Conservation (phyloP, 768 basidiomycete genomes). For the Trametes cinnabarina region DNA sequence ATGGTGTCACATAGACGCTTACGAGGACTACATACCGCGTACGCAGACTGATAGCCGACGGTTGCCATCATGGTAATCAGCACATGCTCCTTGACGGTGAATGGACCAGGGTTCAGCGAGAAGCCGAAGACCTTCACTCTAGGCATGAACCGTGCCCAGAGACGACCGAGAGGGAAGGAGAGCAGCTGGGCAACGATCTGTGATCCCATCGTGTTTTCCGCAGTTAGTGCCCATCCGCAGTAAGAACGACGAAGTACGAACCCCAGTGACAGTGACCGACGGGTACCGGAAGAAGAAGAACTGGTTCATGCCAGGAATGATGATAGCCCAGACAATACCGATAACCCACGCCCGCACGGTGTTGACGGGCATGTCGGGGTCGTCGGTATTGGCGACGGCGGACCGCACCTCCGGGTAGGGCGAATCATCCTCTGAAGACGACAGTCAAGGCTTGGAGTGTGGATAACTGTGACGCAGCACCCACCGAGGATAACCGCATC, state of each 20-base stretch:
- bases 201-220: not conserved
- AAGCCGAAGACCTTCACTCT: constrained; percentile 51
- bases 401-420: constrained; percentile 56
- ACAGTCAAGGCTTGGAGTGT: not conserved
- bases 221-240: constrained; percentile 6
- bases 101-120: constrained; percentile 63
- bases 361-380: constrained; percentile 37
- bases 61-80: constrained; percentile 44
- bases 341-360: constrained; percentile 40
- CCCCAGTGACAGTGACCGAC: constrained; percentile 31
- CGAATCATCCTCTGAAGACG: constrained; percentile 41
- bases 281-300: constrained; percentile 77
- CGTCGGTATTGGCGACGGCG: constrained; percentile 49
- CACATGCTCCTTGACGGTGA: constrained; percentile 74
- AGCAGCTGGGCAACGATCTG: constrained; percentile 66
- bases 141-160: constrained; percentile 56
- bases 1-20: not conserved
- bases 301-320: constrained; percentile 74
- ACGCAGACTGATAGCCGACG: constrained; percentile 34
- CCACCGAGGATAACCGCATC: constrained; percentile 26
- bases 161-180: constrained; percentile 61
- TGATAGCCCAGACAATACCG: constrained; percentile 46
- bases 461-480: not conserved
- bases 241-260: constrained; percentile 15
- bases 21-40: constrained; percentile 25